Evolutionary conservation across 2,329 filamentous ascomycete species (phyloP), one percentile per base, ranked within the genome.

Genomic region (Xylariales sp.): DNA sequence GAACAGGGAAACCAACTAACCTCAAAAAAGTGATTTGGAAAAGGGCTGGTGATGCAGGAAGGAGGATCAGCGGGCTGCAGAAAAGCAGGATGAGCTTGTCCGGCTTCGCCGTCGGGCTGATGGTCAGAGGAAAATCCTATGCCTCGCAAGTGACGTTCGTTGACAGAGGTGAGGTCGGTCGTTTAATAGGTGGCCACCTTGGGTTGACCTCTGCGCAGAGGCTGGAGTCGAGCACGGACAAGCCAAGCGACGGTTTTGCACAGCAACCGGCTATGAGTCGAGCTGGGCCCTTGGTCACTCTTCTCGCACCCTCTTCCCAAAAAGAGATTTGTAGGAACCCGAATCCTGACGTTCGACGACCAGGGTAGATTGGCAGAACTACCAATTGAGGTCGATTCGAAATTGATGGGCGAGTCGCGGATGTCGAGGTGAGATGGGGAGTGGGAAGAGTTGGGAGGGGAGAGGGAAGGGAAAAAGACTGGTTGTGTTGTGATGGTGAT

Each of bases 291-390:
- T 15, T 16, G 29, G 29, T 10, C 7, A 7, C 21, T 22, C 20
- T 24, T 19, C 19, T 33, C 29, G 24, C 12, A 8, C 15, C 29
- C 15, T 9, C 24, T 28, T 11, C 11, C 20, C 16, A 28, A 16
- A 4, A 16, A 20, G 11, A 15, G 22, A 24, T 31, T 38, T 33
- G 43, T 31, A 46, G 35, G 43, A 50, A 49, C 52, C 46, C 50
- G 51, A 55, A 55, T 50, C 52, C 52, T 46, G 41, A 48, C 46
- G 52, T 50, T n/a, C 50, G 50, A 53, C 50, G 43, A 35, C 40
- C 46, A 46, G 46, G 46, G 50, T 44, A 47, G 49, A 47, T 25
- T 40, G 38, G 38, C 45, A 43, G 49, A 48, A 44, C 42, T 47
- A n/a, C 49, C 46, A 46, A 49, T 46, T 40, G 46, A 52, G 37